Percentiles rank a stretch among this genome's conserved stretches.
These are phyloP conservation scores for Hypoxylon perforatum DNA, from an alignment of 495 filamentous ascomycete genomes.

Conservation along the genomic window DNA sequence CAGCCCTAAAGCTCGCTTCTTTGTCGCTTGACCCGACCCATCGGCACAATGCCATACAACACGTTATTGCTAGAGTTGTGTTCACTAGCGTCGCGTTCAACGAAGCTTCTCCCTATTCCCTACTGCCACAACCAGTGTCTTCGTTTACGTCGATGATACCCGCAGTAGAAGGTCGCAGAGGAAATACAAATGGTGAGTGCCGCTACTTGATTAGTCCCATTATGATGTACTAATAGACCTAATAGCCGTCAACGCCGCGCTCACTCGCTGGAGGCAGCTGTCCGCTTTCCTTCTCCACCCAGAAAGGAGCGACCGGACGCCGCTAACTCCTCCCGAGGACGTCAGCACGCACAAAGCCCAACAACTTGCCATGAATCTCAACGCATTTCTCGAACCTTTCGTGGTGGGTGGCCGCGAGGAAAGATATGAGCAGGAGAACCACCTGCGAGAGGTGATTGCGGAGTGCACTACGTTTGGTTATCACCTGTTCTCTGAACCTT, in stretches of 20 bases:
- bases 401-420: conserved; percentile 36
- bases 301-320: conserved; percentile 45
- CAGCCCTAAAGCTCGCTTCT: conserved; percentile 26
- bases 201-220: background rate
- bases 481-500: conserved; percentile 49
- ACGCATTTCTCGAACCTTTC: conserved; percentile 48
- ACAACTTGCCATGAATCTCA: conserved; percentile 40
- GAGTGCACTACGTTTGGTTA: conserved; percentile 51
- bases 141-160: conserved; percentile 45
- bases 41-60: conserved; percentile 45
- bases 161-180: conserved; percentile 26
- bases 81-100: conserved; percentile 47
- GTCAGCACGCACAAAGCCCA: conserved; percentile 44
- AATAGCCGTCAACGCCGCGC: conserved; percentile 44
- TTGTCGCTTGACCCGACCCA: conserved; percentile 44
- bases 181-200: conserved; percentile 27
- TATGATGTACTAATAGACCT: conserved; percentile 7
- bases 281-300: conserved; percentile 52
- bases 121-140: conserved; percentile 48
- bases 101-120: conserved; percentile 40
- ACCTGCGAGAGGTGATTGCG: conserved; percentile 47
- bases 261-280: conserved; percentile 50
- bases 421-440: conserved; percentile 49
- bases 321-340: conserved; percentile 42
- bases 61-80: conserved; percentile 46